Evolutionary conservation across 2,329 filamentous ascomycete species (phyloP).

Genomic region (Zasmidium angulare): DNA sequence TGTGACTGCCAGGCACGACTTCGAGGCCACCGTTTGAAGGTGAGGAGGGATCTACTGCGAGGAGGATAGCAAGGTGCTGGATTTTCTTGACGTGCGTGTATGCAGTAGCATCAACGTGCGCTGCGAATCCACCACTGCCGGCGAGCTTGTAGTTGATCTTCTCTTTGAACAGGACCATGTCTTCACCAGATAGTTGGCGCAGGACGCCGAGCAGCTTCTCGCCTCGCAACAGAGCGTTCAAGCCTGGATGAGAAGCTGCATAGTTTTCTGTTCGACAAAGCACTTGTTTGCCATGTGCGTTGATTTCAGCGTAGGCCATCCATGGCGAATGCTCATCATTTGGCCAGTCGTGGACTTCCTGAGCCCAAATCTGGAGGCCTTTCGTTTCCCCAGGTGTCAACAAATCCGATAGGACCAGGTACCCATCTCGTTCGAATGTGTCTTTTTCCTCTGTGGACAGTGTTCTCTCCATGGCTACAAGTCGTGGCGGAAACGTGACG

Average conservation of each 20-base stretch:
- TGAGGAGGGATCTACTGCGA: slow-evolving; percentile 41
- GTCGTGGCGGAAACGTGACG: not conserved
- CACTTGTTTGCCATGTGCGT: slow-evolving; percentile 20
- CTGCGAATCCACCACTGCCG: slow-evolving; percentile 43
- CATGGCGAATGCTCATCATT: slow-evolving; percentile 22
- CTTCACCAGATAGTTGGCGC: slow-evolving; percentile 36
- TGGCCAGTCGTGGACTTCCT: slow-evolving; percentile 24
- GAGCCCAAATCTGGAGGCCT: slow-evolving; percentile 23
- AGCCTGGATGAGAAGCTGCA: slow-evolving; percentile 29
- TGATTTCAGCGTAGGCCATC: slow-evolving; percentile 32
- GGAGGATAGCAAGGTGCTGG: slow-evolving; percentile 42
- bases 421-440: slow-evolving; percentile 25
- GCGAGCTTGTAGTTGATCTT: slow-evolving; percentile 47
- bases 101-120: slow-evolving; percentile 44
- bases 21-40: slow-evolving; percentile 41
- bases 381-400: slow-evolving; percentile 21
- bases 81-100: slow-evolving; percentile 45
- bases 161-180: slow-evolving; percentile 46
- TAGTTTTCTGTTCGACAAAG: slow-evolving; percentile 31
- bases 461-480: slow-evolving; percentile 1
- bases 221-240: slow-evolving; percentile 40
- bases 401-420: slow-evolving; percentile 22
- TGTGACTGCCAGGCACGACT: slow-evolving; percentile 41
- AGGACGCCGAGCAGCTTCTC: slow-evolving; percentile 33
- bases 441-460: slow-evolving; percentile 23